Evolutionary conservation across 495 filamentous ascomycete species (phyloP).

Genomic region (Xylaria scruposa): DNA sequence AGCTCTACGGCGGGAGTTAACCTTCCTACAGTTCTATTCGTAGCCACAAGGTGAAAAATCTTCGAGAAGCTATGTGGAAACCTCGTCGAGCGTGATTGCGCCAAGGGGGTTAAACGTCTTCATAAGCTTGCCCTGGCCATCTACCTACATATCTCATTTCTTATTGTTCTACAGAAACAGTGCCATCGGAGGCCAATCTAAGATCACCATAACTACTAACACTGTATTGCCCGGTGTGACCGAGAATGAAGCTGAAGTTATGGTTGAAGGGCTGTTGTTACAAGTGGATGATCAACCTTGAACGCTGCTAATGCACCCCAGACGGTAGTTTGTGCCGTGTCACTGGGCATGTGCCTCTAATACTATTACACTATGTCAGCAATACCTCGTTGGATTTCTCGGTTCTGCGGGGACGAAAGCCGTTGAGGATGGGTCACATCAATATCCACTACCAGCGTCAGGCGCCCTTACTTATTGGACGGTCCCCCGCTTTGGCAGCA

Average conservation of each 20-base stretch:
- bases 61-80: neutral
- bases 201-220: neutral
- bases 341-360: slow-evolving; percentile 2
- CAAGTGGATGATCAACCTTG: slow-evolving; percentile 1
- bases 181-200: neutral
- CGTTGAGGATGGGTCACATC: slow-evolving; percentile 17
- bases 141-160: neutral
- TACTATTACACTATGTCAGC: neutral
- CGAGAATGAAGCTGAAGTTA: neutral
- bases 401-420: slow-evolving; percentile 27
- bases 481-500: neutral
- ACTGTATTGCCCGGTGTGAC: neutral
- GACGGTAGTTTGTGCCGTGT: slow-evolving; percentile 4
- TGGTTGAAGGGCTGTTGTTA: neutral
- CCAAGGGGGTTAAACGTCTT: neutral
- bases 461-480: neutral
- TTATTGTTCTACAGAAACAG: neutral
- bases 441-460: slow-evolving; percentile 4
- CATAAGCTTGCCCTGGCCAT: neutral
- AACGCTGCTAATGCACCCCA: slow-evolving; percentile 15
- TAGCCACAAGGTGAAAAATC: neutral
- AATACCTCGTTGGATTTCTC: slow-evolving; percentile 13
- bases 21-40: neutral
- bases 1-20: neutral
- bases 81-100: neutral